Evolutionary conservation across 352 stramenopile species (phyloP).

Genomic region (Phytophthora ohioensis): DNA sequence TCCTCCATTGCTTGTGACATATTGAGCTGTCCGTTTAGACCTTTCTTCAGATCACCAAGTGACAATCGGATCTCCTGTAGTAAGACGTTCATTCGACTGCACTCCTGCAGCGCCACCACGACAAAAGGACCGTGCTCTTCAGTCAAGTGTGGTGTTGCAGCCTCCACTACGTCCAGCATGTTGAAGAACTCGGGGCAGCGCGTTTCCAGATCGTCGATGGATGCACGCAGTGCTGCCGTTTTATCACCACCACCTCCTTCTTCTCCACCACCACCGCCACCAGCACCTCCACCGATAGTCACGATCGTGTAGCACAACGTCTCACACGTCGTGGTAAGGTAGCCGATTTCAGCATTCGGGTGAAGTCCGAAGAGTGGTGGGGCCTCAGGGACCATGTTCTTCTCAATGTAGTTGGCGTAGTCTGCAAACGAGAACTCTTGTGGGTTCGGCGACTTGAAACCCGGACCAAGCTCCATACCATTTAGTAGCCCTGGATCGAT

Average conservation of each 20-base stretch:
- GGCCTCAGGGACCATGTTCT: conserved; percentile 93
- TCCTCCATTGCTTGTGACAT: conserved; percentile 97
- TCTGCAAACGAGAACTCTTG: conserved; percentile 84
- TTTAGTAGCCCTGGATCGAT: conserved; percentile 89
- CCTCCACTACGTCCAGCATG: conserved; percentile 93
- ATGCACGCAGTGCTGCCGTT: conserved; percentile 75
- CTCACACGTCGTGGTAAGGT: conserved; percentile 93
- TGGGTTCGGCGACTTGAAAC: conserved; percentile 94
- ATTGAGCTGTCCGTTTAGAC: conserved; percentile 96
- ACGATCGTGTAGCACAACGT: conserved; percentile 95
- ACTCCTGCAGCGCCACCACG: conserved; percentile 95
- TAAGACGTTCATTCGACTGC: conserved; percentile 94
- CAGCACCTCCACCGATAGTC: conserved; percentile 85
- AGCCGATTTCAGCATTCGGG: conserved; percentile 96
- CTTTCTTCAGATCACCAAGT: conserved; percentile 95
- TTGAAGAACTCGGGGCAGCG: conserved; percentile 92
- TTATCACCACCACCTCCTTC: conserved; percentile 78
- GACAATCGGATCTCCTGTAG: conserved; percentile 93
- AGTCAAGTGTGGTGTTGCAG: conserved; percentile 88
- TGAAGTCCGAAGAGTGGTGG: conserved; percentile 95
- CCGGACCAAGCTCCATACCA: conserved; percentile 93
- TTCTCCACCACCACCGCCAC: conserved; percentile 39
- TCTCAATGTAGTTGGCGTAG: conserved; percentile 94
- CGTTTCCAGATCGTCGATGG: conserved; percentile 93
- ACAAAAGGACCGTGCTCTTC: conserved; percentile 94